Conservation (phyloP, 139 green algal genomes). For the Chlorella sp. region DNA sequence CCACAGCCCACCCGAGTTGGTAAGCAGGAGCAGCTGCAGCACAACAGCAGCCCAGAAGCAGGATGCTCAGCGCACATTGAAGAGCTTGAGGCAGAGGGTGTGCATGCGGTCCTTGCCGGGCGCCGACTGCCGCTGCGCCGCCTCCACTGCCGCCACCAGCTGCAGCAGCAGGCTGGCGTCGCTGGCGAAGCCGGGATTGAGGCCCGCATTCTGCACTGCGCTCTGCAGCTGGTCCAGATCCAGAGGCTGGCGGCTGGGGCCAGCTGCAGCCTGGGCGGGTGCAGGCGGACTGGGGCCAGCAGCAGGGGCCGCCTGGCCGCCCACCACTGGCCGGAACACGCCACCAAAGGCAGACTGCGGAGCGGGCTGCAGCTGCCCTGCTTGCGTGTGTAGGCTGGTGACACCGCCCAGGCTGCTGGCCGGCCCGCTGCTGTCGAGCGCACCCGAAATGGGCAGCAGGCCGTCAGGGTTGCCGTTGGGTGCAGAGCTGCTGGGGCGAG, state of each 20-base stretch:
- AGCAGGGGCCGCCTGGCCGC: neutral
- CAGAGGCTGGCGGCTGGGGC: neutral
- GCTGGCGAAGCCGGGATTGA: neutral
- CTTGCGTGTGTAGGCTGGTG: neutral
- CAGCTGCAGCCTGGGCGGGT: no score
- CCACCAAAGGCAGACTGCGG: neutral
- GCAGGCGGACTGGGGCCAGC: no score
- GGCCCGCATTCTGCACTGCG: neutral
- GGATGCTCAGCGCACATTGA: neutral
- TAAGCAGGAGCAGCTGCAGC: no score
- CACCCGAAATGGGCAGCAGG: neutral
- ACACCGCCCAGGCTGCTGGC: neutral
- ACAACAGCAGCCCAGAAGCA: no score
- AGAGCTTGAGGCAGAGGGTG: slow-evolving; percentile 29
- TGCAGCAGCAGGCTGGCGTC: slow-evolving; percentile 34
- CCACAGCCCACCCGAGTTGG: no score
- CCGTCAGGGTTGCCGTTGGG: neutral
- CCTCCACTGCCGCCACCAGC: slow-evolving; percentile 16
- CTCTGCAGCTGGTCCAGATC: slow-evolving; percentile 15
- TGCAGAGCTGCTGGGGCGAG: neutral
- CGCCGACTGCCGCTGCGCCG: neutral
- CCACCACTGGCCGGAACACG: neutral
- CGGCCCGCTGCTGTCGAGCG: neutral
- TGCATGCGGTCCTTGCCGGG: slow-evolving; percentile 10
- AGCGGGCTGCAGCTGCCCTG: neutral